These are phyloP conservation scores for Posidonia australis DNA, from an alignment of 106 monocot species.

Conservation along the genomic window DNA sequence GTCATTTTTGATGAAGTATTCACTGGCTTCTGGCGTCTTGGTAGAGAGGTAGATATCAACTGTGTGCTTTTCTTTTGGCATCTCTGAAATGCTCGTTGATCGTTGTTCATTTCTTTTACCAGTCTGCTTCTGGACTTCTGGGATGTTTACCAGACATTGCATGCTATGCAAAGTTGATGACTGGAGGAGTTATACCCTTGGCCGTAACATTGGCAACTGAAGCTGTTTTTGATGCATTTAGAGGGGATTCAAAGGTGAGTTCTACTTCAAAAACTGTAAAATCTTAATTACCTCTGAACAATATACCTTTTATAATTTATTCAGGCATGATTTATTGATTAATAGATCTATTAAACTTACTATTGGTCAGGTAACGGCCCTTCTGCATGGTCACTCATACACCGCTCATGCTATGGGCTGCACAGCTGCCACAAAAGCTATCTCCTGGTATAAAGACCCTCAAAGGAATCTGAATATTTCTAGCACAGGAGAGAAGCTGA, in stretches of 20 bases:
- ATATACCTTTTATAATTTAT: not conserved
- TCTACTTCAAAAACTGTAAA: not conserved
- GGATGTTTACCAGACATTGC: constrained; percentile 82
- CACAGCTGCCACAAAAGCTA: constrained; percentile 61
- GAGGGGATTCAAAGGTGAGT: constrained; percentile 76
- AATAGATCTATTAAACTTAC: not conserved
- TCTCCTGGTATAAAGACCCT: constrained; percentile 80
- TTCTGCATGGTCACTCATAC: constrained; percentile 95
- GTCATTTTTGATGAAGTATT: constrained; percentile 98
- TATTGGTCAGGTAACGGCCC: constrained; percentile 50
- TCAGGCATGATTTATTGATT: not conserved
- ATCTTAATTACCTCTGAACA: not conserved
- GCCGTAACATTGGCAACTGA: constrained; percentile 80
- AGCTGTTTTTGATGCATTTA: constrained; percentile 69
- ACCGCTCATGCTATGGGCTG: constrained; percentile 93
- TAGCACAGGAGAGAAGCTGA: constrained; percentile 34
- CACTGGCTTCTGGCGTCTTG: constrained; percentile 97
- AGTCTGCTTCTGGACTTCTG: constrained; percentile 89
- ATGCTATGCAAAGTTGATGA: constrained; percentile 89
- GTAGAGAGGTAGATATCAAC: constrained; percentile 49
- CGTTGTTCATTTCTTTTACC: constrained; percentile 9
- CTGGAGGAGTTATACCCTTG: constrained; percentile 86
- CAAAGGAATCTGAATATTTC: constrained; percentile 50
- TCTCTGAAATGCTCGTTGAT: not conserved
- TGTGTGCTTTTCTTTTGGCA: not conserved